Evolutionary conservation across 2,329 filamentous ascomycete genomes (phyloP).

Genomic region (Incumbomyces delicatus): DNA sequence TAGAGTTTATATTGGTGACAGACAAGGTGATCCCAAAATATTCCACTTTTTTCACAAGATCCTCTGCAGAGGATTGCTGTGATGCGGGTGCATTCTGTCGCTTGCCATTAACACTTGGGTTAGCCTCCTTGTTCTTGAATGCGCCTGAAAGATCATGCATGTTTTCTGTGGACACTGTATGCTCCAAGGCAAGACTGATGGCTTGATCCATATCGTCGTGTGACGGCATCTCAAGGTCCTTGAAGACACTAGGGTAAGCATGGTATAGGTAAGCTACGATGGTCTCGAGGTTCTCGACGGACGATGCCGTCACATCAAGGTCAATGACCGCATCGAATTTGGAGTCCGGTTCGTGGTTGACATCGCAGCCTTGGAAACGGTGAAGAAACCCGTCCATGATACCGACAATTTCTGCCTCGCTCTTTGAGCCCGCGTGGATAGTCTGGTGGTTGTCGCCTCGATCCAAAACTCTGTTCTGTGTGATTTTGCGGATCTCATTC

Average conservation of each 20-base stretch:
- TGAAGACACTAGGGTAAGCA: conserved; percentile 68
- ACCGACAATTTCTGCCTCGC: conserved; percentile 61
- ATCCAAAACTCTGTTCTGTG: conserved; percentile 65
- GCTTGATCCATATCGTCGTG: conserved; percentile 68
- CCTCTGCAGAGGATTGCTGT: conserved; percentile 18
- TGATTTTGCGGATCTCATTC: conserved; percentile 62
- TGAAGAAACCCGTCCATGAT: conserved; percentile 94
- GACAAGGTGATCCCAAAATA: conserved; percentile 55
- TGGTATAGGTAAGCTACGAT: conserved; percentile 61
- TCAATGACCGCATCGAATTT: conserved; percentile 78
- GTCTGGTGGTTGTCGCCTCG: conserved; percentile 97
- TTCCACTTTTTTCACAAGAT: conserved; percentile 47
- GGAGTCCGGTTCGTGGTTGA: conserved; percentile 59
- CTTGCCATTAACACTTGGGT: conserved; percentile 15
- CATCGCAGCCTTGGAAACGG: conserved; percentile 71
- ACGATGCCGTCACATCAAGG: conserved; percentile 67
- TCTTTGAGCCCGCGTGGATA: conserved; percentile 72
- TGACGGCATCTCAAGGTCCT: conserved; percentile 52
- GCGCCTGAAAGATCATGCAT: conserved; percentile 57
- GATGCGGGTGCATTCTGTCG: conserved; percentile 22
- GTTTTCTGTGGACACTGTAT: conserved; percentile 58
- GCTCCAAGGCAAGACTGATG: conserved; percentile 62
- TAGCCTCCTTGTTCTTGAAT: conserved; percentile 29
- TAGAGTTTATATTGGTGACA: conserved; percentile 39
- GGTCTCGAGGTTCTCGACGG: conserved; percentile 74